A percentile compares a stretch with the other conserved stretches of the same genome.
These are phyloP conservation scores for Rubia peregrina DNA, from an alignment of 305 asterid species.

Conservation along the genomic window DNA sequence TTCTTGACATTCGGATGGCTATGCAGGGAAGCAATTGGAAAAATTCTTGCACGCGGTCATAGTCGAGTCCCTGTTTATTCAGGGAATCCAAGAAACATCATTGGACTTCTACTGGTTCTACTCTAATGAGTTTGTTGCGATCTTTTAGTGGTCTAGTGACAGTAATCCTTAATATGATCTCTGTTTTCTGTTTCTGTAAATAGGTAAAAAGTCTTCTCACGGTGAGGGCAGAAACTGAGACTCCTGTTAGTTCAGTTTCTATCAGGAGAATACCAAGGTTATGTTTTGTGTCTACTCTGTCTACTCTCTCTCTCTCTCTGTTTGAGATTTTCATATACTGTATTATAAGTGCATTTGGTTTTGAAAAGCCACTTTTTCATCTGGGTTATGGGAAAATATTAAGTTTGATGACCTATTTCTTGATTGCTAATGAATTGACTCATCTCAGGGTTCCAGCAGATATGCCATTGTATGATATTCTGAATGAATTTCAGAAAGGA, in stretches of 20 bases:
- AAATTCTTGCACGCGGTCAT: conserved; percentile 91
- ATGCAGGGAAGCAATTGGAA: conserved; percentile 94
- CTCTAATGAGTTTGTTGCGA: conserved; percentile 5
- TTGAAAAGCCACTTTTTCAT: not conserved
- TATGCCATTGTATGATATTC: conserved; percentile 95
- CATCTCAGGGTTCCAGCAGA: conserved; percentile 74
- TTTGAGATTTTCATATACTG: not conserved
- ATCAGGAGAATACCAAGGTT: conserved; percentile 94
- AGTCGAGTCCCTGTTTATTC: conserved; percentile 93
- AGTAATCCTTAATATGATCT: not conserved
- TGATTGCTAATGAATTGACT: conserved; percentile 5
- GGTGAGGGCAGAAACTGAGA: conserved; percentile 85
- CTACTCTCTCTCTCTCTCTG: not conserved
- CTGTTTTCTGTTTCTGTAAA: conserved; percentile 19
- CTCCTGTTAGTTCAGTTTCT: conserved; percentile 91
- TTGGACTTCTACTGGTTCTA: conserved; percentile 96
- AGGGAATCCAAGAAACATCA: conserved; percentile 72
- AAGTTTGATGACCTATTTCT: not conserved
- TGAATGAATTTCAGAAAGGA: conserved; percentile 95
- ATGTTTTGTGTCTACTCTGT: conserved; percentile 9
- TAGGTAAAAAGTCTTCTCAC: conserved; percentile 95
- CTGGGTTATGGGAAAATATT: not conserved
- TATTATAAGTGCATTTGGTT: not conserved
- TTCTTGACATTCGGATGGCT: not conserved
- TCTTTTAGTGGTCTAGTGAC: conserved; percentile 8